A percentile compares a stretch with the other conserved stretches of the same genome.
Evolutionary conservation across 805 yeast species (phyloP).

Genomic region (Ogataea methanolica): DNA sequence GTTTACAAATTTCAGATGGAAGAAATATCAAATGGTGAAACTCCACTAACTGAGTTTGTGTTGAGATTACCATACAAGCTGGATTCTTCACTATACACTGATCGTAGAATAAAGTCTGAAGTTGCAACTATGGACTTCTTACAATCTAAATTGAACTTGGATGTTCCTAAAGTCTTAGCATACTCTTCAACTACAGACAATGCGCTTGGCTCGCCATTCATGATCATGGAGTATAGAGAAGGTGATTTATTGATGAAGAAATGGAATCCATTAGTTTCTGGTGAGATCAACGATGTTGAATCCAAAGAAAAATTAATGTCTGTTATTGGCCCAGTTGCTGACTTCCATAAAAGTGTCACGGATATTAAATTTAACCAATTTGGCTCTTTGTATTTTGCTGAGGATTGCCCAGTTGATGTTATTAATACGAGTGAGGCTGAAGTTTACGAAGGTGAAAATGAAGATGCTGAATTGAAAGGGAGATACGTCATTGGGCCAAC

Average conservation of each 20-base stretch:
- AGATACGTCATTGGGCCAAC: conserved; percentile 94
- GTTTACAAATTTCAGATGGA: conserved; percentile 69
- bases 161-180: conserved; percentile 69
- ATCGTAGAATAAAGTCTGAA: conserved; percentile 74
- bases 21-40: conserved; percentile 23
- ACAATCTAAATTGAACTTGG: conserved; percentile 54
- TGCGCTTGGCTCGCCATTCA: conserved; percentile 66
- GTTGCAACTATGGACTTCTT: conserved; percentile 92
- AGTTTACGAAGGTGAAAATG: conserved; percentile 59
- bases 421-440: conserved; percentile 13
- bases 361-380: conserved; percentile 59
- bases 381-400: conserved; percentile 79
- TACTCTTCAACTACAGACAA: conserved; percentile 62
- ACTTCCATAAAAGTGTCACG: conserved; percentile 28
- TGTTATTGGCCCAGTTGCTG: conserved; percentile 71
- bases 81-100: conserved; percentile 60
- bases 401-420: conserved; percentile 47
- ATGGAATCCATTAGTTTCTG: conserved; percentile 81
- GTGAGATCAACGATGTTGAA: conserved; percentile 45
- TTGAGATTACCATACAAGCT: conserved; percentile 83
- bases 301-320: conserved; percentile 46
- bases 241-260: conserved; percentile 82
- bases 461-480: conserved; percentile 43
- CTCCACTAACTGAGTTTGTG: conserved; percentile 46
- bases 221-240: conserved; percentile 71